Evolutionary conservation across 139 green algal genomes (phyloP), one percentile per base, ranked within the genome.

Genomic region (Haematococcus lacustris): DNA sequence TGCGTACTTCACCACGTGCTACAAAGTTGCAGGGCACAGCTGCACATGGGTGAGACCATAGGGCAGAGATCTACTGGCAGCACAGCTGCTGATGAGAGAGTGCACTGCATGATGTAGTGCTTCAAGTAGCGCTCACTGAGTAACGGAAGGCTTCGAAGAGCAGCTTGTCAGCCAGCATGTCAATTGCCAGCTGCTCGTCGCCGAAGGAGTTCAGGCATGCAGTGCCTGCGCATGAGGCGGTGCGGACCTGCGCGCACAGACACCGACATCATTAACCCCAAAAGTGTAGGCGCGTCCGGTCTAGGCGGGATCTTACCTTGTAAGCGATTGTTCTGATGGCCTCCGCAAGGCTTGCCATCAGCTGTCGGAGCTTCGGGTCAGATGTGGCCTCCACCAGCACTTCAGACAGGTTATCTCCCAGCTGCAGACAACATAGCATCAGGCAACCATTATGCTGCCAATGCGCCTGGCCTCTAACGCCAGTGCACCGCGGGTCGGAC

Each of bases 121-220:
- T n/a, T n/a, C n/a, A n/a, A n/a, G n/a, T n/a, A n/a, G n/a, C n/a
- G 70, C 82, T 83, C 73, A 92, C 87, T 6, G 85, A 93, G 90
- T 87, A 97, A 41, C 80, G 80, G 3, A 96, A 86, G 5, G 91
- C 88, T 83, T 97, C 92, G 63, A 97, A 97, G 70, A 97, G 88
- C 72, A 97, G 82, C 73, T 96, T 96, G 88, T 97, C 93, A 26
- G 93, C 92, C 51, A 97, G 79, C 83, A 97, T 78, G 86, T 97
- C 92, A 9, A 97, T 86, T 2, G 91, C 90, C 74, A 97, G 87
- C 90, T 97, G 92, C 85, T 97, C 92, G 66, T 97, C 92, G n/a
- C 93, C 93, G 71, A 97, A 97, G 80, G 83, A 92, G 89, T 97
- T 97, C 43, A 97, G 80, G 87, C 92, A 97, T 50, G 86, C 89